A percentile compares a stretch with the other conserved stretches of the same genome.
Conservation (phyloP, 768 basidiomycete genomes). For the Lenzites betulinus region DNA sequence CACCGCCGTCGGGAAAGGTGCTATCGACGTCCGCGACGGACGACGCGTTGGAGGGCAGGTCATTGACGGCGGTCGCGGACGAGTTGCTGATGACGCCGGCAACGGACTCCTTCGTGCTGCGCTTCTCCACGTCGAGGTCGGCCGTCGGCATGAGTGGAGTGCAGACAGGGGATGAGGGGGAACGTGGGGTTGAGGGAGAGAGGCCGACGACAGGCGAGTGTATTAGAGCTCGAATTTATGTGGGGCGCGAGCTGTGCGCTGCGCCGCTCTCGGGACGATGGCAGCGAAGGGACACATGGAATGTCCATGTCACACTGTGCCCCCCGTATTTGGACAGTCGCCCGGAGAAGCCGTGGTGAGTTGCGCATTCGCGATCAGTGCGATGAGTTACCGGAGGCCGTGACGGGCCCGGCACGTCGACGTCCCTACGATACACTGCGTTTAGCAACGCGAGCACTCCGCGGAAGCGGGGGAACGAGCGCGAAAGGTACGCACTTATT, state of each 20-base stretch:
- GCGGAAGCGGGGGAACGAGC: constrained; percentile 7
- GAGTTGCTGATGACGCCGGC: constrained; percentile 8
- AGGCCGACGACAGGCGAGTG: background rate
- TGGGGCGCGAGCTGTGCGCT: constrained; percentile 17
- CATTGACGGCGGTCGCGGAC: constrained; percentile 13
- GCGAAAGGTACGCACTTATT: constrained; percentile 11
- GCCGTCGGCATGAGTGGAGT: background rate
- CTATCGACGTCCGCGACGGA: background rate
- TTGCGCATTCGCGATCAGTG: constrained; percentile 9
- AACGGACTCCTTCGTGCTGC: constrained; percentile 7
- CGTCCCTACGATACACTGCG: background rate
- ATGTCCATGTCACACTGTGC: constrained; percentile 16
- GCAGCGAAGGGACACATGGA: constrained; percentile 3
- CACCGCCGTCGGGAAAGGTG: constrained; percentile 33
- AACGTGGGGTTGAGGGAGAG: background rate
- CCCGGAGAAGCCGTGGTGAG: constrained; percentile 11
- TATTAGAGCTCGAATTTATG: constrained; percentile 9
- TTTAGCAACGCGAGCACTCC: background rate
- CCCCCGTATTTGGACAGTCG: constrained; percentile 2
- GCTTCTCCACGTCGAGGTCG: constrained; percentile 14
- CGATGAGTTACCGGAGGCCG: constrained; percentile 16
- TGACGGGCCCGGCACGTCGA: background rate
- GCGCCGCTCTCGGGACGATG: constrained; percentile 14
- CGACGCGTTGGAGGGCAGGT: constrained; percentile 1
- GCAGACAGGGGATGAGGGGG: background rate